A percentile compares a stretch with the other conserved stretches of the same genome.
Evolutionary conservation across 2,329 filamentous ascomycete species (phyloP).

Genomic region (Canariomyces notabilis): DNA sequence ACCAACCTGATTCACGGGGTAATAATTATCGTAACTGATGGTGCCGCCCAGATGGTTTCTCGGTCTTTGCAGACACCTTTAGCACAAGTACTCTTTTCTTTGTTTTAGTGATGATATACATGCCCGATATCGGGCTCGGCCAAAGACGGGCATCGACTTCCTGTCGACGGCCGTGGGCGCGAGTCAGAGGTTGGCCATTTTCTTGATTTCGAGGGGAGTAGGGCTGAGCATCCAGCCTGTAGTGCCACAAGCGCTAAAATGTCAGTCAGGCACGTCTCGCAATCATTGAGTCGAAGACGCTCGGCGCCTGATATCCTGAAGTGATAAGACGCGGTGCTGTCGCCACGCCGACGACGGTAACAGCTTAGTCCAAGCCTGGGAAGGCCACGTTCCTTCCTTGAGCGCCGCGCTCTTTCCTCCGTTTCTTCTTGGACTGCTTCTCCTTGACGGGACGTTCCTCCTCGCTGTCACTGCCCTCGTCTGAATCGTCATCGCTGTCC

Average conservation of each 20-base stretch:
- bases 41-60: too few relatives aligned
- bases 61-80: too few relatives aligned
- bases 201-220: too few relatives aligned
- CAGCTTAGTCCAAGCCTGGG: constrained; percentile 30
- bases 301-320: not conserved
- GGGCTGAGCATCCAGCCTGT: not conserved
- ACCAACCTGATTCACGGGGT: too few relatives aligned
- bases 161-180: too few relatives aligned
- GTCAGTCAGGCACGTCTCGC: not conserved
- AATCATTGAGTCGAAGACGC: not conserved
- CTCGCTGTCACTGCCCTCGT: constrained; percentile 45
- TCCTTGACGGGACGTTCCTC: constrained; percentile 19
- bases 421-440: constrained; percentile 30
- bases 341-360: not conserved
- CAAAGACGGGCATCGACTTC: too few relatives aligned
- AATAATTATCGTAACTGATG: too few relatives aligned
- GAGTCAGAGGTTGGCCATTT: too few relatives aligned
- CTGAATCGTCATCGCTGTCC: constrained; percentile 42
- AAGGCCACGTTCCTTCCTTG: constrained; percentile 25
- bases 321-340: not conserved
- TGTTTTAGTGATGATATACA: too few relatives aligned
- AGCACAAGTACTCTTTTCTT: too few relatives aligned
- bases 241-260: constrained; percentile 5
- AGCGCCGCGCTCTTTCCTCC: constrained; percentile 29
- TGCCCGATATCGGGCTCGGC: too few relatives aligned